A percentile compares a stretch with the other conserved stretches of the same genome.
These are phyloP conservation scores for Didymella keratinophila DNA, from an alignment of 2,329 filamentous ascomycete species.

Conservation along the genomic window DNA sequence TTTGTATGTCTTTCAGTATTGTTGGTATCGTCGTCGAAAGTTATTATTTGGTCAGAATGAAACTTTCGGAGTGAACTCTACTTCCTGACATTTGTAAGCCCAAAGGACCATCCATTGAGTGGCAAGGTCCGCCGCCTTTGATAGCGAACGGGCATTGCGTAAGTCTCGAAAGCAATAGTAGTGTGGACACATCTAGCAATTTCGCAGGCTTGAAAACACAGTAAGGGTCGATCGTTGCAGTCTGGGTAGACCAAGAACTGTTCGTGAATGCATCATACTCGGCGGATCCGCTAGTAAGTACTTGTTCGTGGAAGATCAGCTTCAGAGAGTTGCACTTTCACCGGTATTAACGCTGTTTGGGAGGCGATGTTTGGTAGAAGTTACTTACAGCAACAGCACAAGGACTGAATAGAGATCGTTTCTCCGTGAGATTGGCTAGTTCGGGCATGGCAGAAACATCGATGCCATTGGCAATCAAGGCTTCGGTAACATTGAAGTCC, in stretches of 20 bases:
- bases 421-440: neutral
- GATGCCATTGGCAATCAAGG: constrained; percentile 22
- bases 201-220: constrained; percentile 40
- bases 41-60: neutral
- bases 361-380: neutral
- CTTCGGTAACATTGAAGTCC: constrained; percentile 23
- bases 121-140: constrained; percentile 39
- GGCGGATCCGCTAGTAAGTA: constrained; percentile 23
- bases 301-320: constrained; percentile 27
- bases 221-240: constrained; percentile 27
- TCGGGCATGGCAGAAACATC: constrained; percentile 22
- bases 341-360: neutral
- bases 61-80: neutral
- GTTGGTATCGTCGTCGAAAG: neutral
- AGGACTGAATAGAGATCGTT: neutral
- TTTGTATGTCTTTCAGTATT: neutral
- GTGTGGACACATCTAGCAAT: constrained; percentile 29
- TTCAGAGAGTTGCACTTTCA: constrained; percentile 33
- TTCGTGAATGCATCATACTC: constrained; percentile 27
- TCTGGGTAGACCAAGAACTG: constrained; percentile 39
- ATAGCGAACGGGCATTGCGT: constrained; percentile 50
- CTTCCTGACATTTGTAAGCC: neutral
- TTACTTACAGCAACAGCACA: neutral
- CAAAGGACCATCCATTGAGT: neutral
- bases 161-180: constrained; percentile 30